Percentiles rank a stretch among this genome's conserved stretches.
These are phyloP conservation scores for Psilocybe tampanensis DNA, from an alignment of 768 basidiomycete genomes.

Conservation along the genomic window DNA sequence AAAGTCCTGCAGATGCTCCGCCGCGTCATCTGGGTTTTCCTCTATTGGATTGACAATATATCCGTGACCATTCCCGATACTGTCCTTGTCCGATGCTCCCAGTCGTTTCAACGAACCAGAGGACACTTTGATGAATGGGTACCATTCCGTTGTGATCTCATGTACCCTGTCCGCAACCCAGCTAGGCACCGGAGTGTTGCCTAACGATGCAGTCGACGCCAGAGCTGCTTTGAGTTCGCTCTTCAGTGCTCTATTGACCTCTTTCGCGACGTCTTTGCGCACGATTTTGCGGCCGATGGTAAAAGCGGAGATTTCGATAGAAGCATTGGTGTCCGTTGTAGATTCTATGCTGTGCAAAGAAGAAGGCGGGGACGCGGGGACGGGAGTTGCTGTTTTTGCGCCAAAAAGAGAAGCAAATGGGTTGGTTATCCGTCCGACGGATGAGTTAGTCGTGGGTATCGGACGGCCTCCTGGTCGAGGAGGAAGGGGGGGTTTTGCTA, in stretches of 20 bases:
- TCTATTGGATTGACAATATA: constrained; percentile 46
- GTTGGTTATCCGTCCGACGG: constrained; percentile 57
- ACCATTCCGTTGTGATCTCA: constrained; percentile 53
- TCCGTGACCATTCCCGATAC: constrained; percentile 20
- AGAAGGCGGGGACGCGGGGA: constrained; percentile 30
- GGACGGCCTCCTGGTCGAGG: constrained; percentile 35
- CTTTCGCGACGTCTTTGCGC: constrained; percentile 53
- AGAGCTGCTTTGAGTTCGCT: constrained; percentile 55
- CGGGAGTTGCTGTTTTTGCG: constrained; percentile 27
- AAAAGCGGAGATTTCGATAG: constrained; percentile 61
- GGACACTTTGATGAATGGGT: constrained; percentile 50
- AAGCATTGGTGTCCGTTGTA: constrained; percentile 31
- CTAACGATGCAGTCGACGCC: constrained; percentile 39
- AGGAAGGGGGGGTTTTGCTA: constrained; percentile 41
- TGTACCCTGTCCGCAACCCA: constrained; percentile 67
- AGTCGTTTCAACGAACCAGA: constrained; percentile 14
- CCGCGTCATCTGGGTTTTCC: constrained; percentile 54
- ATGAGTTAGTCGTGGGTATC: constrained; percentile 15
- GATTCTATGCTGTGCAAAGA: constrained; percentile 36
- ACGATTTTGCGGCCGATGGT: constrained; percentile 57
- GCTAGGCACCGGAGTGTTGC: constrained; percentile 23
- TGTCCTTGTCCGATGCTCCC: constrained; percentile 4
- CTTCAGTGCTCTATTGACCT: constrained; percentile 54
- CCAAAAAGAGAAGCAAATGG: constrained; percentile 85
- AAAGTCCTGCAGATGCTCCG: constrained; percentile 69